Percentiles rank a stretch among this genome's conserved stretches.
Conservation (phyloP, 257 asterid species). For the Phtheirospermum japonicum region DNA sequence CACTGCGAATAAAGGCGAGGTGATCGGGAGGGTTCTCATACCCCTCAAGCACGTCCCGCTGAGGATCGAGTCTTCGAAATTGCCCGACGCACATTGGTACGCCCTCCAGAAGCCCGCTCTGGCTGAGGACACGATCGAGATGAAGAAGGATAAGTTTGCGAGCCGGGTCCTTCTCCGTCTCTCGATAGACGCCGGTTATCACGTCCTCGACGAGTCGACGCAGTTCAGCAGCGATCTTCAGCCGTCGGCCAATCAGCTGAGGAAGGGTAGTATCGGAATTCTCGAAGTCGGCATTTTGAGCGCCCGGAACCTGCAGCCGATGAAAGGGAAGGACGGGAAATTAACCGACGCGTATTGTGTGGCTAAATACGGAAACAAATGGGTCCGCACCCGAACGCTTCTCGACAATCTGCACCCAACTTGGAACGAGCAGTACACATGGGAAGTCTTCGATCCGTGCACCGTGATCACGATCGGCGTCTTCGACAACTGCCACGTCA, state of each 20-base stretch:
- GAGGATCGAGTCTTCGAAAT: constrained; percentile 50
- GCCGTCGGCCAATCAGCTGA: constrained; percentile 65
- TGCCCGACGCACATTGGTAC: constrained; percentile 66
- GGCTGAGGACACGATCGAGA: constrained; percentile 47
- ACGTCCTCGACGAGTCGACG: constrained; percentile 81
- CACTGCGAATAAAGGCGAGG: constrained; percentile 37
- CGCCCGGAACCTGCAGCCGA: constrained; percentile 63
- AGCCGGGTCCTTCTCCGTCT: constrained; percentile 73
- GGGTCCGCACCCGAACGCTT: constrained; percentile 90
- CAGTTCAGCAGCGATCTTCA: constrained; percentile 84
- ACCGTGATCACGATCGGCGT: constrained; percentile 86
- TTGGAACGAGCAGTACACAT: constrained; percentile 96
- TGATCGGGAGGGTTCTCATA: constrained; percentile 56
- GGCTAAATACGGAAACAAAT: constrained; percentile 94
- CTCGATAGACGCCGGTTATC: constrained; percentile 74
- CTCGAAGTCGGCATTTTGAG: constrained; percentile 86
- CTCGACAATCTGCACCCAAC: constrained; percentile 67
- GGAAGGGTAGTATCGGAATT: constrained; percentile 72
- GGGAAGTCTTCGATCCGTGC: constrained; percentile 90
- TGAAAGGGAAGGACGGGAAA: constrained; percentile 78
- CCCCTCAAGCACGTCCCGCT: constrained; percentile 50
- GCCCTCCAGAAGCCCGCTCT: constrained; percentile 49
- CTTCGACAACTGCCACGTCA: constrained; percentile 73
- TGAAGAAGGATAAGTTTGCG: constrained; percentile 76
- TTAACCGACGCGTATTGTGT: constrained; percentile 86